A percentile compares a stretch with the other conserved stretches of the same genome.
These are phyloP conservation scores for Ophiostoma himal-ulmi DNA, from an alignment of 2,329 filamentous ascomycete genomes.

Conservation along the genomic window DNA sequence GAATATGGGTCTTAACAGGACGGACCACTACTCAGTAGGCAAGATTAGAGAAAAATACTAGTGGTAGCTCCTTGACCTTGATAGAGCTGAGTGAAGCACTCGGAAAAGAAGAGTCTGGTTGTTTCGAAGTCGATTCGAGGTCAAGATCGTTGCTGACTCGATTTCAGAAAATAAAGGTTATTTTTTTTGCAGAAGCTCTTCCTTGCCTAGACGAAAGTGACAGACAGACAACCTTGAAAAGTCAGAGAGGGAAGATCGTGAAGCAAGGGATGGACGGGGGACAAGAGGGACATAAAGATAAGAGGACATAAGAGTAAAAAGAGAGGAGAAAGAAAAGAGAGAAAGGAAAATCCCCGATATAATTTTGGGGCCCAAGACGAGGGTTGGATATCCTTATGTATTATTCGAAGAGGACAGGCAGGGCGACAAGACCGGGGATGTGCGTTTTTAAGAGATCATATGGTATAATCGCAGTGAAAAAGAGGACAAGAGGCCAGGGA, in stretches of 20 bases:
- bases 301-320: neutral
- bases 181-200: neutral
- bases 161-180: neutral
- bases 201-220: neutral
- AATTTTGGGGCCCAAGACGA: neutral
- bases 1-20: neutral
- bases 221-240: neutral
- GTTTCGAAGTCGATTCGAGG: too few species aligned
- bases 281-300: neutral
- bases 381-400: constrained; percentile 9
- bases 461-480: too few species aligned
- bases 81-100: too few species aligned
- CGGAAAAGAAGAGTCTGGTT: too few species aligned
- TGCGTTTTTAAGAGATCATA: neutral
- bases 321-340: neutral
- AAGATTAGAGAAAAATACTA: neutral
- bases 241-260: neutral
- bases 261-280: too few species aligned
- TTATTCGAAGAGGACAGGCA: neutral
- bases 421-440: neutral
- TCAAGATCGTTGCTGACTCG: neutral
- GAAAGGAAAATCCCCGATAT: neutral
- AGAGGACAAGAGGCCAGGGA: neutral
- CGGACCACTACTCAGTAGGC: neutral
- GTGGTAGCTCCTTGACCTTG: neutral